Evolutionary conservation across 192 early-diverging fungal species (phyloP), one percentile per base, ranked within the genome.

Genomic region (Helicostylum pulchrum): DNA sequence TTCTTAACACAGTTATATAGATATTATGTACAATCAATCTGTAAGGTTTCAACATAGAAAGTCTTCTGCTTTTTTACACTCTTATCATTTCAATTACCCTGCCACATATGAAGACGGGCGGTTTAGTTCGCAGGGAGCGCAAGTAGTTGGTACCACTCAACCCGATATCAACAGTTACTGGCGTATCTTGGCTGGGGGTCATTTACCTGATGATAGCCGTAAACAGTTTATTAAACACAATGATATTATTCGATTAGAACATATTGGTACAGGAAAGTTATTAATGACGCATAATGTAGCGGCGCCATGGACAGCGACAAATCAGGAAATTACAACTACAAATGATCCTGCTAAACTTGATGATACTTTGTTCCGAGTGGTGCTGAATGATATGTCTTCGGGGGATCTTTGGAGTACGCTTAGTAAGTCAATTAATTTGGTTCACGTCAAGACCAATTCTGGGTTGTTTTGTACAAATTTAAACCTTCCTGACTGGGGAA

Each of bases 51-150:
- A 83, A 32, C 94, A 97, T 75, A 84, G 85, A 55, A 85, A 90
- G 47, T 88, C 90, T 2, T 77, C 78, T 2, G 86, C 72, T 4
- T 92, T 78, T 62, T 80, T 99, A 31, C 90, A 96, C 72, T 97
- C 96, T 1, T 88, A 90, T 66, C 4, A 56, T 6, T 77, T 85
- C 12, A 72, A 78, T 30, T 98, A 98, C 70, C 97, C 97, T 7
- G 72, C 95, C 15, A 84, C 87, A 58, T 97, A 99, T 76, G 89
- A 95, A 5, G 93, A 97, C 76, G 88, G 89, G 46, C 86, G 95
- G 15, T 82, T 99, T 53, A 92, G 90, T 67, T 88, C 84, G 65
- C 78, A 91, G 76, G 93, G 93, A 5, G 93, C 95, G 66, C 96
- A 98, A 73, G 91, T 98, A 12, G 94, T 90, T 11, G 92, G 90